A percentile compares a stretch with the other conserved stretches of the same genome.
These are phyloP conservation scores for Narthecium ossifragum DNA, from an alignment of 106 monocot genomes.

Conservation along the genomic window DNA sequence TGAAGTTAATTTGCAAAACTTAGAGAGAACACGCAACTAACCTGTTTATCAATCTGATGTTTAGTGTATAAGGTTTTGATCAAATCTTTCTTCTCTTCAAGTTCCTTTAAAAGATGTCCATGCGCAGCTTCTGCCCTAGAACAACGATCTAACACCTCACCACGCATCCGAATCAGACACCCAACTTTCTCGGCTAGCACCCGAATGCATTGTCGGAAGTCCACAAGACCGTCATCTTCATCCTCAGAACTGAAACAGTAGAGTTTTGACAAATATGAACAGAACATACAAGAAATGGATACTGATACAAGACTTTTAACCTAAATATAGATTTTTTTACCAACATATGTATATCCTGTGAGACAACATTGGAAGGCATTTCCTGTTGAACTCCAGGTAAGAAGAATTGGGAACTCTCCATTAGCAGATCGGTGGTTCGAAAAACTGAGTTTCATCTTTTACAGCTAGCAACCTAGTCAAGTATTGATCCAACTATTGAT, in stretches of 20 bases:
- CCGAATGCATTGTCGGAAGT: conserved; percentile 67
- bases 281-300: background rate
- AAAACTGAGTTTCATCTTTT: too few species aligned
- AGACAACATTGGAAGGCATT: too few species aligned
- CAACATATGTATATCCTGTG: too few species aligned
- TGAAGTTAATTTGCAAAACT: too few species aligned
- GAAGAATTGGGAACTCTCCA: too few species aligned
- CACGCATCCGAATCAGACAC: conserved; percentile 38
- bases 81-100: conserved; percentile 77
- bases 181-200: conserved; percentile 70
- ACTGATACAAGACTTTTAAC: background rate
- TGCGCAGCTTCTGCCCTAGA: conserved; percentile 44
- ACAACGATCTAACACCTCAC: conserved; percentile 48
- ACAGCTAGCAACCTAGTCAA: too few species aligned
- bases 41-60: conserved; percentile 81
- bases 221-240: conserved; percentile 53
- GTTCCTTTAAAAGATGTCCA: conserved; percentile 38
- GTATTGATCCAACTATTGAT: too few species aligned
- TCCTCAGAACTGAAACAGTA: conserved; percentile 52
- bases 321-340: too few species aligned
- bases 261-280: too few species aligned
- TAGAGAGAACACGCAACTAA: conserved; percentile 6
- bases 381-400: too few species aligned
- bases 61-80: conserved; percentile 61
- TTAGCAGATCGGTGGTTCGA: too few species aligned